Evolutionary conservation across 2,329 filamentous ascomycete genomes (phyloP).

Genomic region (Neofusicoccum ribis): DNA sequence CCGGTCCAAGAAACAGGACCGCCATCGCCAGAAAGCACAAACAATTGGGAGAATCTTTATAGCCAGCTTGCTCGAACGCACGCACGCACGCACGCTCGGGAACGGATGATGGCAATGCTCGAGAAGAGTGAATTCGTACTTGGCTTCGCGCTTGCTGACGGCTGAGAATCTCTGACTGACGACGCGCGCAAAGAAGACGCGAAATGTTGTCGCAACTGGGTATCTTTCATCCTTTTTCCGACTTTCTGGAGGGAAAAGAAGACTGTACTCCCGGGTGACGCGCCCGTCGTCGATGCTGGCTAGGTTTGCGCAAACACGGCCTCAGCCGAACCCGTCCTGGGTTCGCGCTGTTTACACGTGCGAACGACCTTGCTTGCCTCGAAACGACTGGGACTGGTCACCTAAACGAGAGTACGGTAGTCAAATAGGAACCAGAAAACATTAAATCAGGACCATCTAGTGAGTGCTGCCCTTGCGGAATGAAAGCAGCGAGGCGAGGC

Average conservation of each 20-base stretch:
- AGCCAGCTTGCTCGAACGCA: conserved; percentile 13
- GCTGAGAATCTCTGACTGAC: not conserved
- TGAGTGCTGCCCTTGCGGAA: conserved; percentile 71
- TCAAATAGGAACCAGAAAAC: conserved; percentile 17
- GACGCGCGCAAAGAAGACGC: conserved; percentile 6
- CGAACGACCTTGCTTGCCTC: not conserved
- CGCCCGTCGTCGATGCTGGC: not conserved
- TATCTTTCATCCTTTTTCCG: conserved; percentile 19
- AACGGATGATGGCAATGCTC: not conserved
- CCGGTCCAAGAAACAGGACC: not conserved
- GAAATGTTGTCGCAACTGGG: conserved; percentile 10
- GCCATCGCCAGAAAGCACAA: not conserved
- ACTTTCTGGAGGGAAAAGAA: not conserved
- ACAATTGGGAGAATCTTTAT: conserved; percentile 1
- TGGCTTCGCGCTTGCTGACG: not conserved
- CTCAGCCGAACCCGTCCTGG: not conserved
- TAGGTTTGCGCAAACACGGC: not conserved
- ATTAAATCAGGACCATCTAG: conserved; percentile 26
- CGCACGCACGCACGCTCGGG: not conserved
- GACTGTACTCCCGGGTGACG: not conserved
- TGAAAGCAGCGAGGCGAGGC: conserved; percentile 80
- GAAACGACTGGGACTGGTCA: not conserved
- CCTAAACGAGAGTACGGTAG: conserved; percentile 4
- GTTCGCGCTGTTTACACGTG: not conserved
- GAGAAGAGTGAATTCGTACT: conserved; percentile 7